Conservation (phyloP, 495 filamentous ascomycete genomes). For the Evernia prunastri region DNA sequence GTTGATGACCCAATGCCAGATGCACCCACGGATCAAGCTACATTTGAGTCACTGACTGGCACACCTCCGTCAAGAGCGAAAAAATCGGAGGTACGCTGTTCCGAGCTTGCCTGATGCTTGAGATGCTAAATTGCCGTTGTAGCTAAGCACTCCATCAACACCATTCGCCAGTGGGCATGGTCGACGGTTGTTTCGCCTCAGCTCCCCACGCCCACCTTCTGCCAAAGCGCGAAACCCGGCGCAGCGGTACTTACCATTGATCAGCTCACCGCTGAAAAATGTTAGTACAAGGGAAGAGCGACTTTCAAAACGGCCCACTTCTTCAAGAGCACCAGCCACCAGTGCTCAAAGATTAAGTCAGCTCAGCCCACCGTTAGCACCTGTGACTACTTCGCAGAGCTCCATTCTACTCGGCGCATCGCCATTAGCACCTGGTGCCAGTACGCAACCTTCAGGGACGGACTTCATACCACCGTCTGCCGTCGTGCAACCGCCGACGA, state of each 20-base stretch:
- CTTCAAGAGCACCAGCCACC: background rate
- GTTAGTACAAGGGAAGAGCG: background rate
- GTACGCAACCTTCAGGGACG: background rate
- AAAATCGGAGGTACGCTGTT: background rate
- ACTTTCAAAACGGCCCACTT: background rate
- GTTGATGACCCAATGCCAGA: background rate
- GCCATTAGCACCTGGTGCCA: background rate
- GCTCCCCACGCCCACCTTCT: background rate
- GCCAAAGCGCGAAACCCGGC: background rate
- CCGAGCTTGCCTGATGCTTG: background rate
- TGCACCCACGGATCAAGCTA: background rate
- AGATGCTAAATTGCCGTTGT: background rate
- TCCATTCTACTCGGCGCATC: background rate
- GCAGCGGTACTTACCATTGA: background rate
- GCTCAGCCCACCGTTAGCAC: background rate
- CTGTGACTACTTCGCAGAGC: background rate
- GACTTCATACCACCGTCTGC: no score
- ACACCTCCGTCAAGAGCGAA: background rate
- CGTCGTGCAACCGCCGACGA: no score
- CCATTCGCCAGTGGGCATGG: background rate
- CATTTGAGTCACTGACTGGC: background rate
- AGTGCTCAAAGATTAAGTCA: background rate
- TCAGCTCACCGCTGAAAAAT: background rate
- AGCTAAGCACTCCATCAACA: background rate
- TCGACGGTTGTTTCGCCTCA: background rate